phyloP scores from a whole-genome alignment of 1,284 basidiomycete genomes.

The Exobasidium rhododendri region DNA sequence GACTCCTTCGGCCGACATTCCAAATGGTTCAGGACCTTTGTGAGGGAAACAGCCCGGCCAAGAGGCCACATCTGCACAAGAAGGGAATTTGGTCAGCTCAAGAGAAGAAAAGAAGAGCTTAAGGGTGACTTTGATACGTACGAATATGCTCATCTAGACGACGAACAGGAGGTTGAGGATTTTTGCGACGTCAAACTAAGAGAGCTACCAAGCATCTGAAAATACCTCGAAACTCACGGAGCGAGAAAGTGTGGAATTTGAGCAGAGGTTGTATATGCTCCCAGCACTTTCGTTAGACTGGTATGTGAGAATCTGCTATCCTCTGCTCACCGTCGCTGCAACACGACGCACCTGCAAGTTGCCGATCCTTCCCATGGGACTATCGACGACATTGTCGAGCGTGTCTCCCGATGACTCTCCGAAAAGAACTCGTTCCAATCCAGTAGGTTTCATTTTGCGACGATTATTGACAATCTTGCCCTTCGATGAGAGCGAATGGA shows the following conservation, averaged over 20 bases:
- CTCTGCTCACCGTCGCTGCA: too few species aligned
- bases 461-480: conserved; percentile 5
- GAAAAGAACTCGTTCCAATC: conserved; percentile 14
- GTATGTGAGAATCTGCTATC: too few species aligned
- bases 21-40: conserved; percentile 11
- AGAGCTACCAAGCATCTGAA: too few species aligned
- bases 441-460: conserved; percentile 14
- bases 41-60: conserved; percentile 15
- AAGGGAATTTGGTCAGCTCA: too few species aligned
- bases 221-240: too few species aligned
- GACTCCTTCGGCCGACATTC: conserved; percentile 14
- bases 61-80: conserved; percentile 5
- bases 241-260: conserved; percentile 4
- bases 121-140: too few species aligned
- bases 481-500: neutral
- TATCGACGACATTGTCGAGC: conserved; percentile 13
- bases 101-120: too few species aligned
- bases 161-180: too few species aligned
- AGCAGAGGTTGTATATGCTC: conserved; percentile 12
- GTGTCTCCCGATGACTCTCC: conserved; percentile 14
- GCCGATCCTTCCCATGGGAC: conserved; percentile 8
- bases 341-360: too few species aligned
- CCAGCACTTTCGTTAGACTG: too few species aligned
- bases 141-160: conserved; percentile 12
- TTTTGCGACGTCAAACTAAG: too few species aligned